Evolutionary conservation across 2,329 filamentous ascomycete genomes (phyloP), one percentile per base, ranked within the genome.

Genomic region (Monosporascus sp.): DNA sequence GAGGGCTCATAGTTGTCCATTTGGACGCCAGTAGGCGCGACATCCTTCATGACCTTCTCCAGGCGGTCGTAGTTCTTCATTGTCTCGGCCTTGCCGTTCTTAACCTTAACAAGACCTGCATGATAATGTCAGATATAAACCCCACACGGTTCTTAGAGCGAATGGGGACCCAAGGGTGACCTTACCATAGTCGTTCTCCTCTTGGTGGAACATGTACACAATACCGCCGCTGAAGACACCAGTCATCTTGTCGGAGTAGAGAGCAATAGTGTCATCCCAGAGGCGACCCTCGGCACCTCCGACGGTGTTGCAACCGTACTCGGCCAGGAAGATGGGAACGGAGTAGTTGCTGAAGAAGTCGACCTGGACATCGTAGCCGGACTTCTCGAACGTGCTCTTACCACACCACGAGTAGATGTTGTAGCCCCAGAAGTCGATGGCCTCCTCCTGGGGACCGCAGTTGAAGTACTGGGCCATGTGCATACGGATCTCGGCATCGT

Each of bases 401-500:
- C 88, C 88, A 66, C 88, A 92, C 88, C 88, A 92, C 43, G 88
- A 90, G 77, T 92, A 92, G 74, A 91, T 90, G 77, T 92, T 92
- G 82, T 91, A 91, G 49, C 88, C 88, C 83, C 87, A 92, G 76
- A 90, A 90, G 70, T 92, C 88, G 60, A 91, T 89, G 48, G 83
- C 73, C 77, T 58, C 75, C 0, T 73, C 72, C 11, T 73, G 61
- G 52, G 77, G 66, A 50, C 87, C 87, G 65, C 88, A 92, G 77
- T 90, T 86, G 73, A 92, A 90, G 77, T 88, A 92, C 65, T 86
- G 73, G 57, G 85, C 85, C 69, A 91, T 78, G 66, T 85, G 74
- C 55, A 75, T 76, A 70, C 88, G 87, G 60, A 90, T 89, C n/a
- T 77, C 75, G 25, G 81, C 77, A 67, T 90, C 87, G 63, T 92